These are phyloP conservation scores for Beauveria rudraprayagi DNA, from an alignment of 2,329 filamentous ascomycete genomes.

Conservation along the genomic window DNA sequence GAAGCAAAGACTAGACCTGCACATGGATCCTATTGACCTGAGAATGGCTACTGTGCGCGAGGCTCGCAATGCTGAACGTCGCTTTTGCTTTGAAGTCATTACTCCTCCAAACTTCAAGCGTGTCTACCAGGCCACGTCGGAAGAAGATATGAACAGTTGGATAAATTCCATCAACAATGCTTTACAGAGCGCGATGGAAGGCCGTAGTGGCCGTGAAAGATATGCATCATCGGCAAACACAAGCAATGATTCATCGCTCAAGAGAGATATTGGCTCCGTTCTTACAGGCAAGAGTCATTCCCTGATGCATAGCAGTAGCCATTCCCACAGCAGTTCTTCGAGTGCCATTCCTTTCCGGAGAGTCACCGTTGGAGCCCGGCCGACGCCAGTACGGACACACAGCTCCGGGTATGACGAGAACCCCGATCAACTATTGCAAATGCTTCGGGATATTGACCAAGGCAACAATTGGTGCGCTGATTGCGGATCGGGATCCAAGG, in stretches of 20 bases:
- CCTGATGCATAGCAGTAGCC: slow-evolving; percentile 45
- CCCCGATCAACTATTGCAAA: slow-evolving; percentile 77
- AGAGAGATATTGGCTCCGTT: slow-evolving; percentile 85
- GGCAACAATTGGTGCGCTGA: slow-evolving; percentile 93
- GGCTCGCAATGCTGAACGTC: slow-evolving; percentile 84
- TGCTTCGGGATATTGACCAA: slow-evolving; percentile 81
- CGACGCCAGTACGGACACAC: slow-evolving; percentile 58
- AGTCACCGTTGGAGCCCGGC: slow-evolving; percentile 85
- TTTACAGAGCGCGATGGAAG: slow-evolving; percentile 89
- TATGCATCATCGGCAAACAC: slow-evolving; percentile 28
- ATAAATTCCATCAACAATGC: slow-evolving; percentile 96
- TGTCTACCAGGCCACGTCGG: slow-evolving; percentile 94
- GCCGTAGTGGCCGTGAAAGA: slow-evolving; percentile 53
- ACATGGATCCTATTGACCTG: slow-evolving; percentile 96
- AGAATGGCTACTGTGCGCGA: slow-evolving; percentile 95
- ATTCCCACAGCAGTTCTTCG: slow-evolving; percentile 36
- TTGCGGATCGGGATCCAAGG: slow-evolving; percentile 83
- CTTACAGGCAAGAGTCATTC: slow-evolving; percentile 86
- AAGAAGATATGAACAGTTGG: slow-evolving; percentile 97
- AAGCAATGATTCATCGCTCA: slow-evolving; percentile 48
- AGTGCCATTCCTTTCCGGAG: slow-evolving; percentile 63
- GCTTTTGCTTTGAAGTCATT: slow-evolving; percentile 98
- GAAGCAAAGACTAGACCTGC: slow-evolving; percentile 93
- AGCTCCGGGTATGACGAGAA: slow-evolving; percentile 73
- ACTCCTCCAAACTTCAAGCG: slow-evolving; percentile 83